These are phyloP conservation scores for Sarcodon sp. DNA, from an alignment of 768 basidiomycete genomes.

Conservation along the genomic window DNA sequence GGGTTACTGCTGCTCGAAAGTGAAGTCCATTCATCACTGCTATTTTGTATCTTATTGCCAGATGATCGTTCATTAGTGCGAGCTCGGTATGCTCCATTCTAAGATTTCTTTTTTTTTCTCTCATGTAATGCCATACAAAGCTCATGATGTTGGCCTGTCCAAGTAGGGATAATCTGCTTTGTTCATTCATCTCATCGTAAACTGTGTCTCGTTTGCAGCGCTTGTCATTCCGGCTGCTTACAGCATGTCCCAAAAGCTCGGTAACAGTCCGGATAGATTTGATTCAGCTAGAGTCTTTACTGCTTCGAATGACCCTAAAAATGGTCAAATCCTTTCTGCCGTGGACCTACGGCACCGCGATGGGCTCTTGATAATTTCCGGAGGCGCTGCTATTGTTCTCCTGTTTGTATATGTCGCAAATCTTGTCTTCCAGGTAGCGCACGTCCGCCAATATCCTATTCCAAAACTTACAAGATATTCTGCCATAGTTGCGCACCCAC, in stretches of 20 bases:
- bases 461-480: too few species aligned
- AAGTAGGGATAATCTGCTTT: constrained; percentile 33
- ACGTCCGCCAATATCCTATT: too few species aligned
- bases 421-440: constrained; percentile 61
- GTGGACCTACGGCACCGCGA: neutral
- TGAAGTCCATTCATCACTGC: constrained; percentile 21
- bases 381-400: constrained; percentile 69
- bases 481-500: constrained; percentile 35
- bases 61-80: constrained; percentile 13
- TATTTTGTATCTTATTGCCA: constrained; percentile 3
- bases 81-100: constrained; percentile 22
- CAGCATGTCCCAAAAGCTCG: constrained; percentile 27
- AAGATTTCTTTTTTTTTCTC: neutral
- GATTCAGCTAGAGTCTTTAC: neutral
- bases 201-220: constrained; percentile 23
- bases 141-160: constrained; percentile 82
- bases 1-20: constrained; percentile 81
- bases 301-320: neutral
- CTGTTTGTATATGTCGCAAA: constrained; percentile 64
- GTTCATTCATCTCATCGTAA: too few species aligned
- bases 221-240: constrained; percentile 90
- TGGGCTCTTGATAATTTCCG: constrained; percentile 62
- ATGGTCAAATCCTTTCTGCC: neutral
- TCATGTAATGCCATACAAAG: constrained; percentile 18
- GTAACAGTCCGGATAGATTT: constrained; percentile 3